Conservation (phyloP, 768 basidiomycete genomes). For the Naganishia vishniacii region DNA sequence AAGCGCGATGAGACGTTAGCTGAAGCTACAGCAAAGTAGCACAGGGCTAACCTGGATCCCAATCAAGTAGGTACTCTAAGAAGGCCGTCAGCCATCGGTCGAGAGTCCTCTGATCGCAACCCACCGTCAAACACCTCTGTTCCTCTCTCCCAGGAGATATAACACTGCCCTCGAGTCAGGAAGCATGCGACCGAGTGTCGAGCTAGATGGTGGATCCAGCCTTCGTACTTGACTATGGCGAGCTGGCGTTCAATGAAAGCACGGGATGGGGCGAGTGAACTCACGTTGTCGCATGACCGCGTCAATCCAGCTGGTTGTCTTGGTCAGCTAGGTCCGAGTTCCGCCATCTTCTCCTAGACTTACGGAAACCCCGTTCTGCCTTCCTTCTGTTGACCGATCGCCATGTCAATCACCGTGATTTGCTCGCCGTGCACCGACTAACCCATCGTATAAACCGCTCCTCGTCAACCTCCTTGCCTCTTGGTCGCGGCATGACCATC, state of each 20-base stretch:
- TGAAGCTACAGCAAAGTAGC: background rate
- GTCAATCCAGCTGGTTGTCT: conserved; percentile 40
- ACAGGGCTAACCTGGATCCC: conserved; percentile 43
- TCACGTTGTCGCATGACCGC: conserved; percentile 47
- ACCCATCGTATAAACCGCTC: conserved; percentile 43
- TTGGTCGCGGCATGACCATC: conserved; percentile 43
- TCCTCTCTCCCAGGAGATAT: conserved; percentile 51
- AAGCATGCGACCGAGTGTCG: conserved; percentile 50
- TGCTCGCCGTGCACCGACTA: background rate
- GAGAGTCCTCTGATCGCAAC: conserved; percentile 5
- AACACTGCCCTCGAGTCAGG: conserved; percentile 49
- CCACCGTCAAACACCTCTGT: conserved; percentile 51
- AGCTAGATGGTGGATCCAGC: conserved; percentile 51
- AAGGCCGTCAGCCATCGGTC: conserved; percentile 1
- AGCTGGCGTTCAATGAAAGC: background rate
- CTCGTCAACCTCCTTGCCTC: conserved; percentile 37
- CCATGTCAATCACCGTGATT: conserved; percentile 13
- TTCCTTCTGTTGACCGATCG: conserved; percentile 30
- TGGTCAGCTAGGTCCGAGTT: background rate
- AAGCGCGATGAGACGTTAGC: no score
- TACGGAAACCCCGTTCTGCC: conserved; percentile 49
- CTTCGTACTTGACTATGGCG: conserved; percentile 37
- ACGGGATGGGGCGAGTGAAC: background rate
- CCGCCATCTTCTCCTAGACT: no score
- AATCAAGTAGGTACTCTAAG: conserved; percentile 48